phyloP scores from a whole-genome alignment of 495 filamentous ascomycete species.

The Aspergillus conjunctus region DNA sequence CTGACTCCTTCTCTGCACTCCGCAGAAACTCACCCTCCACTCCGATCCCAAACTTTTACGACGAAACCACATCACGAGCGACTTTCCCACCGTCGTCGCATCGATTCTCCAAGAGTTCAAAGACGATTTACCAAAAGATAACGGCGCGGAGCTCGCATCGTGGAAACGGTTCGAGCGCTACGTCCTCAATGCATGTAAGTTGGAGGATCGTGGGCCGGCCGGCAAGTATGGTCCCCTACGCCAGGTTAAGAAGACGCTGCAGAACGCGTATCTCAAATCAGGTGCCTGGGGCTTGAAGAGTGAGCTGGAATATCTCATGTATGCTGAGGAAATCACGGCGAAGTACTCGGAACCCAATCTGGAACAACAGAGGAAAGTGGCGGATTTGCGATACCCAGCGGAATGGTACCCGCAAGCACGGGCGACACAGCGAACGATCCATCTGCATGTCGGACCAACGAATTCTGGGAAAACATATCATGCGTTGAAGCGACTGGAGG shows the following conservation, averaged over 20 bases:
- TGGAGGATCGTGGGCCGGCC: slow-evolving; percentile 25
- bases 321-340: slow-evolving; percentile 50
- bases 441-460: slow-evolving; percentile 95
- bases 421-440: slow-evolving; percentile 74
- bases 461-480: slow-evolving; percentile 99
- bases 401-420: slow-evolving; percentile 91
- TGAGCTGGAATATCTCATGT: slow-evolving; percentile 62
- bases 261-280: slow-evolving; percentile 55
- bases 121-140: slow-evolving; percentile 17
- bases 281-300: slow-evolving; percentile 50
- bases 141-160: slow-evolving; percentile 11
- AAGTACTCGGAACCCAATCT: slow-evolving; percentile 52
- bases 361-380: slow-evolving; percentile 62
- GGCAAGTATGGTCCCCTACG: slow-evolving; percentile 27
- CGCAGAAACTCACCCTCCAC: background rate
- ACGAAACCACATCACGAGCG: slow-evolving; percentile 16
- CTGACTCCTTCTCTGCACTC: slow-evolving; percentile 1
- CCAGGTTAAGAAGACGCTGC: slow-evolving; percentile 43
- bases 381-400: slow-evolving; percentile 79
- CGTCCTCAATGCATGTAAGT: slow-evolving; percentile 36
- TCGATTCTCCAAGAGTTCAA: slow-evolving; percentile 32
- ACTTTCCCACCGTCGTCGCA: slow-evolving; percentile 36
- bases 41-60: slow-evolving; percentile 2
- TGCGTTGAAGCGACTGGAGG: slow-evolving; percentile 83
- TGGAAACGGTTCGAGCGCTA: slow-evolving; percentile 45